These are phyloP conservation scores for Diaporthe destruens DNA, from an alignment of 2,329 filamentous ascomycete species.

Conservation along the genomic window DNA sequence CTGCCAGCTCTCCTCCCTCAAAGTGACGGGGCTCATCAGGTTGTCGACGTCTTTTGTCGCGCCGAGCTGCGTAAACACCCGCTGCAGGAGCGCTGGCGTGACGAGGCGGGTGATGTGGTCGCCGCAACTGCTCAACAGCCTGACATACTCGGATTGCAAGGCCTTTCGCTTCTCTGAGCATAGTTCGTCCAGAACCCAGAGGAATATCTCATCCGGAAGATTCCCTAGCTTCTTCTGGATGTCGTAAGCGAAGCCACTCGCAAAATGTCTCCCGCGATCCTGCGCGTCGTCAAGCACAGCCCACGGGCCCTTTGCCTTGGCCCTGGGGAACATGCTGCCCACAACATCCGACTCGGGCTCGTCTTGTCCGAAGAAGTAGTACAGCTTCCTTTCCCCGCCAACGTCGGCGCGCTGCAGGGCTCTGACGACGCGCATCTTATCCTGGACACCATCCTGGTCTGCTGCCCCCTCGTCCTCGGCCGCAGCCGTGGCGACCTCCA, in stretches of 20 bases:
- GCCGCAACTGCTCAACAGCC: slow-evolving; percentile 61
- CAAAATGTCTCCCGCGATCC: slow-evolving; percentile 69
- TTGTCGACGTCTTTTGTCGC: slow-evolving; percentile 61
- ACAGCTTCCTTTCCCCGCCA: slow-evolving; percentile 53
- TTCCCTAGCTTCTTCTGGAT: slow-evolving; percentile 58
- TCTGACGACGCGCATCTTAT: slow-evolving; percentile 51
- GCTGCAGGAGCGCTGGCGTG: slow-evolving; percentile 58
- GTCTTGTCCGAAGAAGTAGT: slow-evolving; percentile 64
- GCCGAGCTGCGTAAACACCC: slow-evolving; percentile 71
- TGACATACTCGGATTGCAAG: slow-evolving; percentile 71
- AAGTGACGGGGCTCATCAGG: slow-evolving; percentile 42
- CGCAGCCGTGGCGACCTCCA: slow-evolving; percentile 45
- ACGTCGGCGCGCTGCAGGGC: slow-evolving; percentile 65
- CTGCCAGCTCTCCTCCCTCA: slow-evolving; percentile 43
- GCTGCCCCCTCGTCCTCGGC: slow-evolving; percentile 50
- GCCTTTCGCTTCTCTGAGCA: slow-evolving; percentile 67
- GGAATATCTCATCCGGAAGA: slow-evolving; percentile 73
- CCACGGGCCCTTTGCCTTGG: slow-evolving; percentile 58
- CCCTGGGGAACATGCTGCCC: slow-evolving; percentile 53
- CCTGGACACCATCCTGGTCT: slow-evolving; percentile 60
- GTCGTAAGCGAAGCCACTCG: slow-evolving; percentile 72
- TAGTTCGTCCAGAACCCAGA: slow-evolving; percentile 75
- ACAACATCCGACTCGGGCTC: slow-evolving; percentile 45
- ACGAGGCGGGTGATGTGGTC: slow-evolving; percentile 60
- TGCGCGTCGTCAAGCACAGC: slow-evolving; percentile 61